phyloP scores from a whole-genome alignment of 768 basidiomycete species.

The button mushroom (Agaricus bisporus) region DNA sequence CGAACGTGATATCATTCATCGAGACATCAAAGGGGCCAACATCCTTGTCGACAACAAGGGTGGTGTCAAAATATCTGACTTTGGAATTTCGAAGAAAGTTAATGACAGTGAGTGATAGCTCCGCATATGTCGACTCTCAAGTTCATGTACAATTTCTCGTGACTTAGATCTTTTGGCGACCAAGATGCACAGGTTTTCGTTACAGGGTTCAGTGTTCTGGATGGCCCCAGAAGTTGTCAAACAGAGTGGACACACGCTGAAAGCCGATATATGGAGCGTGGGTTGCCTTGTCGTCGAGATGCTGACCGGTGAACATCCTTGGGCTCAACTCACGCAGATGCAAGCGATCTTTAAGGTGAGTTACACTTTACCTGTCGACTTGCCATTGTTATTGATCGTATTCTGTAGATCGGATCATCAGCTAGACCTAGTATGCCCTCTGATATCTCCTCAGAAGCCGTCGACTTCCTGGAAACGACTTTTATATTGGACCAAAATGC shows the following conservation, averaged over 20 bases:
- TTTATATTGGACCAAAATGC: constrained; percentile 81
- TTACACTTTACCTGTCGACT: constrained; percentile 3
- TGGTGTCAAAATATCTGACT: constrained; percentile 95
- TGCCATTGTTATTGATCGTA: background rate
- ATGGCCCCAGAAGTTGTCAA: constrained; percentile 99
- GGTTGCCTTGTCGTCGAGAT: constrained; percentile 95
- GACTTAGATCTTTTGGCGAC: constrained; percentile 40
- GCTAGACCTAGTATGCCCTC: constrained; percentile 84
- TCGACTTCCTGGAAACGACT: constrained; percentile 78
- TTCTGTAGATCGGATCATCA: constrained; percentile 78
- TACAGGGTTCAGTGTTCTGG: constrained; percentile 99
- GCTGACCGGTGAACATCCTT: constrained; percentile 94
- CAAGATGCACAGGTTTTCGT: constrained; percentile 80
- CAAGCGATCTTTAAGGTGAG: constrained; percentile 95
- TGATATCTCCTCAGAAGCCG: constrained; percentile 86
- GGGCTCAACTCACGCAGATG: constrained; percentile 96
- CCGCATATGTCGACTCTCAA: background rate
- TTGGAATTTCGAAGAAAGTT: constrained; percentile 96
- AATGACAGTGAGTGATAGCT: constrained; percentile 73
- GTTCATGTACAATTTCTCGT: background rate
- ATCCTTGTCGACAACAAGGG: constrained; percentile 98
- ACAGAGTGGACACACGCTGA: constrained; percentile 85
- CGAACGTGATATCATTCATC: constrained; percentile 90
- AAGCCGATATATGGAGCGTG: constrained; percentile 96
- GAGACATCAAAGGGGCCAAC: constrained; percentile 98